Evolutionary conservation across 1,284 basidiomycete genomes (phyloP).

Genomic region (Rhodotorula sp.): DNA sequence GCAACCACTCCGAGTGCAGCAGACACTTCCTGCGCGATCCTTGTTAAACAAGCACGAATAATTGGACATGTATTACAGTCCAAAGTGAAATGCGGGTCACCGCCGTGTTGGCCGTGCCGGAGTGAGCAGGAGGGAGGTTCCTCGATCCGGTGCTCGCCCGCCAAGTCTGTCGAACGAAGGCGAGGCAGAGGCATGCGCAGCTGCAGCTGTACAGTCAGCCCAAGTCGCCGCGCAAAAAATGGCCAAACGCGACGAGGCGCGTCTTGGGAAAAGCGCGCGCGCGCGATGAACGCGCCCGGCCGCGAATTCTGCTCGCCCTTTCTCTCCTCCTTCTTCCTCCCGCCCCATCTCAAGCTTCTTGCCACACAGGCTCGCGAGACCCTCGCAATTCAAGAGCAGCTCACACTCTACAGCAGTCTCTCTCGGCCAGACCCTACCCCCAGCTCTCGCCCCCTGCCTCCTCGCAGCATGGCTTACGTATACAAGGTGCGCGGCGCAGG

Average conservation of each 20-base stretch:
- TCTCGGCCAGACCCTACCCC: no score
- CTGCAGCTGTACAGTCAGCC: no score
- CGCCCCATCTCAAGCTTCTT: background rate
- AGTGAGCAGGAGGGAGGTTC: no score
- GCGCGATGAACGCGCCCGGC: background rate
- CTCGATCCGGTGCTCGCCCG: no score
- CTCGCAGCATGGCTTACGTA: slow-evolving; percentile 35
- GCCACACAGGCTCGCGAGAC: background rate
- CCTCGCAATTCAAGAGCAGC: background rate
- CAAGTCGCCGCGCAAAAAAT: no score
- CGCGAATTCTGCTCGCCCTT: background rate
- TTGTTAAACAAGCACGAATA: no score
- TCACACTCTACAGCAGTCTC: background rate
- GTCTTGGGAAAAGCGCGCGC: background rate
- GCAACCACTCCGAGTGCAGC: no score
- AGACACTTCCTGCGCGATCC: no score
- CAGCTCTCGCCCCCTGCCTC: background rate
- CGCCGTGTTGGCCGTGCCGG: background rate
- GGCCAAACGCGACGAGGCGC: slow-evolving; percentile 10
- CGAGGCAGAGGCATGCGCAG: no score
- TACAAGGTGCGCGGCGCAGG: slow-evolving; percentile 33
- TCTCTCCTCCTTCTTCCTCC: background rate
- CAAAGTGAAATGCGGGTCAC: background rate
- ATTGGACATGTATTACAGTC: background rate
- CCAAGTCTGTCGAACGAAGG: no score